Conservation (phyloP, 768 basidiomycete species). For the Pisolithus microcarpus region DNA sequence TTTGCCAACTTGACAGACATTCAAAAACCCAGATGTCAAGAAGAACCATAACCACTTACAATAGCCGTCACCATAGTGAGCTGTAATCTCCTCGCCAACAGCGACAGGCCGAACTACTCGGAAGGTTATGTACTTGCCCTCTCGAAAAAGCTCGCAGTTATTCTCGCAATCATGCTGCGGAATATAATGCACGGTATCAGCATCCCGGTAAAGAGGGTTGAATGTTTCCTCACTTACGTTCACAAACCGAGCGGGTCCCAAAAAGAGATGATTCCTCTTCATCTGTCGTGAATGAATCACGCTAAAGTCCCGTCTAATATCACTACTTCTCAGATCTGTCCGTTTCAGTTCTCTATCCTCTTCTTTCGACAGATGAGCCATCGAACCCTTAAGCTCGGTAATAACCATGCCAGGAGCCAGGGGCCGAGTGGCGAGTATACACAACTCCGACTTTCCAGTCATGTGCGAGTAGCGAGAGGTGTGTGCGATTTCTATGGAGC, state of each 20-base stretch:
- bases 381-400: conserved; percentile 83
- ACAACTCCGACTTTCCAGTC: conserved; percentile 84
- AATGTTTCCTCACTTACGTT: conserved; percentile 51
- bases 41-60: conserved; percentile 46
- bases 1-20: conserved; percentile 46
- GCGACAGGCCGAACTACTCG: conserved; percentile 71
- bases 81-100: conserved; percentile 81
- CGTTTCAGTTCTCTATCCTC: conserved; percentile 84
- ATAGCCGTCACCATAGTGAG: conserved; percentile 86
- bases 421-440: conserved; percentile 74
- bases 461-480: conserved; percentile 82
- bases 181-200: conserved; percentile 9
- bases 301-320: conserved; percentile 82
- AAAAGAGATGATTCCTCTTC: conserved; percentile 87
- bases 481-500: conserved; percentile 82
- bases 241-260: conserved; percentile 88
- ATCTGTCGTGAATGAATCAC: conserved; percentile 88
- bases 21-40: conserved; percentile 19
- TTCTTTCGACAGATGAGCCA: conserved; percentile 81
- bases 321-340: conserved; percentile 59
- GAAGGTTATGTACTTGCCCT: conserved; percentile 86
- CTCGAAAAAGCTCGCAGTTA: conserved; percentile 83
- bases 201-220: neutral
- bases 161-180: conserved; percentile 82
- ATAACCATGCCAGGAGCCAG: conserved; percentile 66